Evolutionary conservation across 2,329 filamentous ascomycete genomes (phyloP).

Genomic region (Beauveria medogensis): DNA sequence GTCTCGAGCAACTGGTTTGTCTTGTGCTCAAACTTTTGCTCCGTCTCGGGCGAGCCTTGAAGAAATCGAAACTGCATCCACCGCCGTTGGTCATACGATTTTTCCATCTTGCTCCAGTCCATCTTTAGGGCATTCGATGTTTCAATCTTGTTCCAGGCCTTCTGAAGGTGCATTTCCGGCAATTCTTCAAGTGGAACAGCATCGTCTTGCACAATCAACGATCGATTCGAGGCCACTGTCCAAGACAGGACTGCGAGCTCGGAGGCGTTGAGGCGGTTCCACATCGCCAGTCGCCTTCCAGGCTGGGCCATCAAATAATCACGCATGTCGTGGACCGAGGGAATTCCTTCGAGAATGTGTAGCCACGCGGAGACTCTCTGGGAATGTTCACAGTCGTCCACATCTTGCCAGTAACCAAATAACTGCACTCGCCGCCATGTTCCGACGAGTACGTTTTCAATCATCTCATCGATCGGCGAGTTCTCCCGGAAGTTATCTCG

Average conservation of each 20-base stretch:
- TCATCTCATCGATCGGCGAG: not conserved
- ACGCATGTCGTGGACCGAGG: slow-evolving; percentile 52
- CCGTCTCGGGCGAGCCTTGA: slow-evolving; percentile 83
- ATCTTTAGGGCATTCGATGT: slow-evolving; percentile 32
- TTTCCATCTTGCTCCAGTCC: too few species aligned
- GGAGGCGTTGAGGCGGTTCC: slow-evolving; percentile 53
- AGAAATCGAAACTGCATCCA: slow-evolving; percentile 82
- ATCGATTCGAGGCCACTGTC: slow-evolving; percentile 85
- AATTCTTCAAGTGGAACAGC: slow-evolving; percentile 15
- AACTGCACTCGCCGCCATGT: slow-evolving; percentile 7
- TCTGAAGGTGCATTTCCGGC: not conserved
- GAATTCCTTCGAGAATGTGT: slow-evolving; percentile 49
- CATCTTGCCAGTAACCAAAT: slow-evolving; percentile 19
- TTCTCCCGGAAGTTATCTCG: rapidly evolving
- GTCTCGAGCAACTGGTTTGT: slow-evolving; percentile 43
- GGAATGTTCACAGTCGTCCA: slow-evolving; percentile 16
- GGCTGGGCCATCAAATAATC: slow-evolving; percentile 34
- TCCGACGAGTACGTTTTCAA: too few species aligned
- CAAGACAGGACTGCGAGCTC: slow-evolving; percentile 66
- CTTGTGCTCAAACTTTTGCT: slow-evolving; percentile 59
- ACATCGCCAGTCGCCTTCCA: slow-evolving; percentile 32
- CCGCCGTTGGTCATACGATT: too few species aligned
- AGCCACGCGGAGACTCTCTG: slow-evolving; percentile 23
- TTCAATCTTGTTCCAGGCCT: slow-evolving; percentile 35
- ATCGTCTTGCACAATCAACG: slow-evolving; percentile 73